These are phyloP conservation scores for Fusarium nisikadoi DNA, from an alignment of 2,329 filamentous ascomycete species.

Conservation along the genomic window DNA sequence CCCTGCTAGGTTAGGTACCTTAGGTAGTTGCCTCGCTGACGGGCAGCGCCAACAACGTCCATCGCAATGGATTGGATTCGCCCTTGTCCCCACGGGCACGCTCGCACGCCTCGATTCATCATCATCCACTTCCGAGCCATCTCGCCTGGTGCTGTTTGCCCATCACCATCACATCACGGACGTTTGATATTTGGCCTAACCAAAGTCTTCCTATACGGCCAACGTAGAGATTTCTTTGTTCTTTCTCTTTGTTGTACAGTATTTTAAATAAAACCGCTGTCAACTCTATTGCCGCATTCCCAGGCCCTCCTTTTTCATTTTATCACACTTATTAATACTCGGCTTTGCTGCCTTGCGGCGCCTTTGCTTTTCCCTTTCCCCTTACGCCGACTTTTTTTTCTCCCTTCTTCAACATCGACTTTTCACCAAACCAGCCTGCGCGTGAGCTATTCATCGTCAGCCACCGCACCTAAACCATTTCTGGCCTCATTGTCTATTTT, in stretches of 20 bases:
- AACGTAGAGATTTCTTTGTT: constrained; percentile 28
- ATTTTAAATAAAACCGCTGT: constrained; percentile 31
- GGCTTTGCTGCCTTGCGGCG: constrained; percentile 31
- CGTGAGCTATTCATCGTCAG: constrained; percentile 42
- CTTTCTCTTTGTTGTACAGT: constrained; percentile 18
- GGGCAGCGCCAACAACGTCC: not conserved
- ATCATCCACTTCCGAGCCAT: constrained; percentile 28
- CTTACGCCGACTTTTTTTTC: constrained; percentile 42
- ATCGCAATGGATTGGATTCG: constrained; percentile 10
- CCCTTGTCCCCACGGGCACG: constrained; percentile 21
- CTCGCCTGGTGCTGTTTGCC: constrained; percentile 17
- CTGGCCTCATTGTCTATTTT: constrained; percentile 26
- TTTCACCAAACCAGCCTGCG: constrained; percentile 37
- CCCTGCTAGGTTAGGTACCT: not conserved
- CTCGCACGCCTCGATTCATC: constrained; percentile 18
- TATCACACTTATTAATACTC: constrained; percentile 22
- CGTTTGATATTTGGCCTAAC: constrained; percentile 29
- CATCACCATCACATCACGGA: not conserved
- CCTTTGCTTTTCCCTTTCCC: constrained; percentile 41
- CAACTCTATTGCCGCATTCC: constrained; percentile 17
- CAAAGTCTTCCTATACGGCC: constrained; percentile 11
- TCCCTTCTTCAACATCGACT: constrained; percentile 41
- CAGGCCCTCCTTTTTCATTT: constrained; percentile 25
- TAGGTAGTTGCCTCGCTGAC: constrained; percentile 34
- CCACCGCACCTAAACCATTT: constrained; percentile 31